These are phyloP conservation scores for Corniculantispora saksenae DNA, from an alignment of 2,329 filamentous ascomycete species.

Conservation along the genomic window DNA sequence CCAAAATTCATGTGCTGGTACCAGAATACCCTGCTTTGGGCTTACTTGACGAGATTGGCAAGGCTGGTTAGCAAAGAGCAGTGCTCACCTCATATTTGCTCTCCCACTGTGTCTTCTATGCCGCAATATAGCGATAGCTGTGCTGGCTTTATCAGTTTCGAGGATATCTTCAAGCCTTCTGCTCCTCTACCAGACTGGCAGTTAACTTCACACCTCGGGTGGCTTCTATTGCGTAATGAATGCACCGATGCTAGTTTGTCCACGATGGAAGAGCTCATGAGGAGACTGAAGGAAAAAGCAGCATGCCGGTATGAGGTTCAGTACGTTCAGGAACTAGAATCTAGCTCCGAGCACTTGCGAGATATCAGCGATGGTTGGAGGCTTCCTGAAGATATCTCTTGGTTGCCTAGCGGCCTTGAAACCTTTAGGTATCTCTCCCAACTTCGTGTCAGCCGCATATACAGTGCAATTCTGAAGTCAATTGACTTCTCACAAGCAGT, in stretches of 20 bases:
- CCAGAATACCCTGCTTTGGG: background rate
- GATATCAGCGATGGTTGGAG: too few relatives aligned
- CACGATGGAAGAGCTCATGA: too few relatives aligned
- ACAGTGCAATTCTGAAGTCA: background rate
- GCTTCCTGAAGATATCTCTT: too few relatives aligned
- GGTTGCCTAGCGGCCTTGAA: background rate
- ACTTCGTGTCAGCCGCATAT: background rate
- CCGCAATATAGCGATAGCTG: background rate
- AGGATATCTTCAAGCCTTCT: background rate
- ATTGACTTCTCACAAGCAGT: background rate
- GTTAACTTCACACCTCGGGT: background rate
- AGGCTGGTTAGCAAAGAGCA: background rate
- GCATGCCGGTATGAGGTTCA: too few relatives aligned
- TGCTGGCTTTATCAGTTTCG: background rate
- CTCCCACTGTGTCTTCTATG: background rate
- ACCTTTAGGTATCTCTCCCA: background rate
- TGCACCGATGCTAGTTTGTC: background rate
- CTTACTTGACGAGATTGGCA: background rate
- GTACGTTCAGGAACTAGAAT: too few relatives aligned
- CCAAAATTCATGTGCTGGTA: background rate
- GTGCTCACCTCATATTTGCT: background rate
- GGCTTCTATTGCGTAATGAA: slow-evolving; percentile 2
- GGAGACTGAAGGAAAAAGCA: too few relatives aligned
- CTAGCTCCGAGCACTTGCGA: too few relatives aligned
- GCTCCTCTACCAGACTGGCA: background rate